These are phyloP conservation scores for Aspergillus cavernicola DNA, from an alignment of 495 filamentous ascomycete genomes.

Conservation along the genomic window DNA sequence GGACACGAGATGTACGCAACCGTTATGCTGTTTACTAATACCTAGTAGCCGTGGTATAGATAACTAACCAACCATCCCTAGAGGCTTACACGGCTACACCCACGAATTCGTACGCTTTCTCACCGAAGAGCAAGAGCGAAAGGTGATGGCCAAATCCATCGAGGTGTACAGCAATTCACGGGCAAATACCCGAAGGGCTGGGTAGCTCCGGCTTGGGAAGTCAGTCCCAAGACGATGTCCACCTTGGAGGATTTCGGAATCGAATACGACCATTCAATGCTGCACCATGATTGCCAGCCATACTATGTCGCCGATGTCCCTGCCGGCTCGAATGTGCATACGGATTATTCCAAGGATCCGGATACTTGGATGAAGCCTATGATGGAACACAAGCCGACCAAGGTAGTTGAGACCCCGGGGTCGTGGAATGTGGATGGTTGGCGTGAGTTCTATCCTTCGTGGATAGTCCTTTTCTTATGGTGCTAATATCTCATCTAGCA, in stretches of 20 bases:
- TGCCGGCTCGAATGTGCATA: slow-evolving; percentile 40
- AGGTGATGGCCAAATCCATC: slow-evolving; percentile 49
- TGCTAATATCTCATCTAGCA: no score
- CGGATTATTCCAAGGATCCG: slow-evolving; percentile 47
- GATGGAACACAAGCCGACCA: slow-evolving; percentile 23
- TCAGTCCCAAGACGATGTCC: not conserved
- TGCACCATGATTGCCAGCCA: slow-evolving; percentile 51
- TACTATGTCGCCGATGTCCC: slow-evolving; percentile 49
- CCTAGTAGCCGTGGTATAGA: no score
- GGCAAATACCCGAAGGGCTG: slow-evolving; percentile 49
- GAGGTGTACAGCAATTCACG: slow-evolving; percentile 38
- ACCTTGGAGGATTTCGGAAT: slow-evolving; percentile 39
- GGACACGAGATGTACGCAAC: slow-evolving; percentile 48
- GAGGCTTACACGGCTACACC: slow-evolving; percentile 55
- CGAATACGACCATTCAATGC: slow-evolving; percentile 51
- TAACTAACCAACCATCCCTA: not conserved
- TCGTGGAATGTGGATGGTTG: slow-evolving; percentile 58
- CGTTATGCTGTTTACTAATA: no score
- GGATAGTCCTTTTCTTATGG: no score
- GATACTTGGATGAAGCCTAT: slow-evolving; percentile 59
- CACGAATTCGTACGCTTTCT: slow-evolving; percentile 51
- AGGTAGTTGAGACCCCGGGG: slow-evolving; percentile 49
- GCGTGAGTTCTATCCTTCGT: no score
- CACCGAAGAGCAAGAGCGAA: slow-evolving; percentile 47
- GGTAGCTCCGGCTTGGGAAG: slow-evolving; percentile 35